Evolutionary conservation across 2,329 filamentous ascomycete genomes (phyloP).

Genomic region (Seiridium cupressi): DNA sequence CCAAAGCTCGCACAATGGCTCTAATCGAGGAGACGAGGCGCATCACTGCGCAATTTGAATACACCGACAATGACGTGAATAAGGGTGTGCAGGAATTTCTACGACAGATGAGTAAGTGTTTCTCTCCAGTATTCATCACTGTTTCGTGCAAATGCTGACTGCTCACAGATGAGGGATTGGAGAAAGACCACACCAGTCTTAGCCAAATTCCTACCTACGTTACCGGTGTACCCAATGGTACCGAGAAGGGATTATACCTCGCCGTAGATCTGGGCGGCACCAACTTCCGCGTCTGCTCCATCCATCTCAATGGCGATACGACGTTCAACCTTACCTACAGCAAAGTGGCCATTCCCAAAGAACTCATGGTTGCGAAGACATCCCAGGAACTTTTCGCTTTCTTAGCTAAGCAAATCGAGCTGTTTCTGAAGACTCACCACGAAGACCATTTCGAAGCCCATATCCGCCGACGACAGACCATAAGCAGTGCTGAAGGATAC

Average conservation of each 20-base stretch:
- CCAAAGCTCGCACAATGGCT: constrained; percentile 58
- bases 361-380: constrained; percentile 87
- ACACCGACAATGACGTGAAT: constrained; percentile 74
- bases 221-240: constrained; percentile 92
- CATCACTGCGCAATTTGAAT: constrained; percentile 84
- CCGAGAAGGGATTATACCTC: constrained; percentile 95
- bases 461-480: constrained; percentile 61
- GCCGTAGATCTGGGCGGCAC: constrained; percentile 97
- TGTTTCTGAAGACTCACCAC: constrained; percentile 85
- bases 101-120: constrained; percentile 68
- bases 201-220: constrained; percentile 98
- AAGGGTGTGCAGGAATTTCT: constrained; percentile 83
- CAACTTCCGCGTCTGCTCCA: constrained; percentile 96
- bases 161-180: constrained; percentile 71
- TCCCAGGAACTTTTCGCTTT: constrained; percentile 88
- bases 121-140: not conserved
- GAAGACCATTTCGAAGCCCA: constrained; percentile 79
- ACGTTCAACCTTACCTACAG: constrained; percentile 92
- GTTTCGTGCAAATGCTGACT: constrained; percentile 3
- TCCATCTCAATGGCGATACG: constrained; percentile 88
- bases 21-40: constrained; percentile 71
- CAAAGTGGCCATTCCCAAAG: constrained; percentile 86
- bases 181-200: constrained; percentile 74
- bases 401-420: constrained; percentile 87
- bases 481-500: constrained; percentile 57